Conservation (phyloP, 176 grass and related monocot species). For the Oryza glaberrima region DNA sequence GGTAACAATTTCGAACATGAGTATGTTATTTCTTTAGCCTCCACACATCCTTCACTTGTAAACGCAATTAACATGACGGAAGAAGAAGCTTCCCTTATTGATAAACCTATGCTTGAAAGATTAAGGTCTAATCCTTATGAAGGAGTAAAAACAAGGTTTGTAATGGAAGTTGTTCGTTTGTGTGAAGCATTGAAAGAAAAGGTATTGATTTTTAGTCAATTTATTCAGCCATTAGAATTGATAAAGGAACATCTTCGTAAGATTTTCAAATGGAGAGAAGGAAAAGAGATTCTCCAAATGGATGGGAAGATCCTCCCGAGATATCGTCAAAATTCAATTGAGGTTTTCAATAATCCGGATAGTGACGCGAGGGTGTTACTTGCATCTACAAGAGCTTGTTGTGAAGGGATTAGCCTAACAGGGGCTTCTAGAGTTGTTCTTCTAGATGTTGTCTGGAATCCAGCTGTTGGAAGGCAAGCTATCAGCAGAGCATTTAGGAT, state of each 20-base stretch:
- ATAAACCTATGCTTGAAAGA: constrained; percentile 58
- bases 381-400: constrained; percentile 92
- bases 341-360: constrained; percentile 80
- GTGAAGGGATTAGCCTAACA: constrained; percentile 92
- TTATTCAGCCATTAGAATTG: constrained; percentile 74
- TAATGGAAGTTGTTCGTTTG: constrained; percentile 78
- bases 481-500: constrained; percentile 86
- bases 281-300: constrained; percentile 86
- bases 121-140: constrained; percentile 67
- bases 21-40: constrained; percentile 73
- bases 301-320: constrained; percentile 72
- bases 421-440: constrained; percentile 95
- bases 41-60: constrained; percentile 84
- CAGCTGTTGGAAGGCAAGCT: constrained; percentile 83
- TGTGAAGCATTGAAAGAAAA: constrained; percentile 79
- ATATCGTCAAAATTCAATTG: constrained; percentile 74
- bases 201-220: constrained; percentile 91
- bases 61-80: constrained; percentile 69
- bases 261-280: constrained; percentile 78
- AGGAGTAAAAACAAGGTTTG: constrained; percentile 93
- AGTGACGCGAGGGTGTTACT: constrained; percentile 78
- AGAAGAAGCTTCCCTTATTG: constrained; percentile 63
- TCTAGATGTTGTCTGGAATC: constrained; percentile 95
- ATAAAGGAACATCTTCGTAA: constrained; percentile 73
- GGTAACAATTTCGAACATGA: constrained; percentile 76